Evolutionary conservation across 192 early-diverging fungal genomes (phyloP).

Genomic region (Funneliformis geosporum): DNA sequence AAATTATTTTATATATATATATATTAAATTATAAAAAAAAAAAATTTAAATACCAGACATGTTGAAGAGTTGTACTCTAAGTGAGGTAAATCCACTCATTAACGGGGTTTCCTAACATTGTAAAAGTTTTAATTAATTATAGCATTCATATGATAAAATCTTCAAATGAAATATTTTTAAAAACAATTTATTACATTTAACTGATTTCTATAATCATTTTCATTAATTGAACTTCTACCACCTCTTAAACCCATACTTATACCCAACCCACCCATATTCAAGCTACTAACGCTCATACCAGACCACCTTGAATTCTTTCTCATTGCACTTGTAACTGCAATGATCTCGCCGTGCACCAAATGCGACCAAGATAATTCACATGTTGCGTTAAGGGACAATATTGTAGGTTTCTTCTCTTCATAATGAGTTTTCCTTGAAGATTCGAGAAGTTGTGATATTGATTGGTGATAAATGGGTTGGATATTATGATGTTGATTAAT

Average conservation of each 20-base stretch:
- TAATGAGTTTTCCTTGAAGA: not conserved
- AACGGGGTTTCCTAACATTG: conserved; percentile 61
- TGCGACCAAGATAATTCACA: conserved; percentile 71
- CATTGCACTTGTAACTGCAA: conserved; percentile 75
- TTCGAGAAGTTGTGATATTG: not conserved
- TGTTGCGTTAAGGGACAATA: conserved; percentile 11
- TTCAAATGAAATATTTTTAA: not conserved
- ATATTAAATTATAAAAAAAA: not conserved
- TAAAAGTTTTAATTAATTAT: not conserved
- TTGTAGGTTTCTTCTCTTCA: not conserved
- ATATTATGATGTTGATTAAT: not conserved
- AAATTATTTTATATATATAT: not conserved
- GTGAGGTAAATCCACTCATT: conserved; percentile 67
- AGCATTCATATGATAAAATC: not conserved
- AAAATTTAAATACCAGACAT: conserved; percentile 44
- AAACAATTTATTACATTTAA: conserved; percentile 29
- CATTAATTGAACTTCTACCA: conserved; percentile 45
- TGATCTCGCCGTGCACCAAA: conserved; percentile 74
- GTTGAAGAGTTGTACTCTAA: conserved; percentile 59
- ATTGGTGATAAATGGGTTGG: not conserved
- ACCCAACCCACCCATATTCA: conserved; percentile 58
- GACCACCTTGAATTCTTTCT: conserved; percentile 81
- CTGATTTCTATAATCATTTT: conserved; percentile 50
- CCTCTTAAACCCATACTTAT: conserved; percentile 62
- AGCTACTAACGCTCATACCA: conserved; percentile 57